Evolutionary conservation across 805 yeast genomes (phyloP).

Genomic region (Suhomyces prunicola): DNA sequence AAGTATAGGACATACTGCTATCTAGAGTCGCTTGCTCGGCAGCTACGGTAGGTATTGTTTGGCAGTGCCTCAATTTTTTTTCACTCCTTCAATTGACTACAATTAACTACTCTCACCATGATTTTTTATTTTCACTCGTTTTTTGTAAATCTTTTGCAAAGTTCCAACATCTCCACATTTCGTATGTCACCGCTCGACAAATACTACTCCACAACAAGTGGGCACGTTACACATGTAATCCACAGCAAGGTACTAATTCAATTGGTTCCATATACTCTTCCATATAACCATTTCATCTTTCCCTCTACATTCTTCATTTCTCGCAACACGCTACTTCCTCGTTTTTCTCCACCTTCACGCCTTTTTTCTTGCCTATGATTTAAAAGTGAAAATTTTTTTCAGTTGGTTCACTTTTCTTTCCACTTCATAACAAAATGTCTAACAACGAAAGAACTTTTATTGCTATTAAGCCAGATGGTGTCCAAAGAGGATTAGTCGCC

Average conservation of each 20-base stretch:
- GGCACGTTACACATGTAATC: not conserved
- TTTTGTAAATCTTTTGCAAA: not conserved
- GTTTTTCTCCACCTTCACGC: not conserved
- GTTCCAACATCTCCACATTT: not conserved
- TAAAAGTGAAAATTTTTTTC: conserved; percentile 3
- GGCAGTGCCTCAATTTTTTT: not conserved
- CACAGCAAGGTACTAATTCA: not conserved
- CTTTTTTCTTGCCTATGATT: not conserved
- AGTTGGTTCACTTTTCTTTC: not conserved
- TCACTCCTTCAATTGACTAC: not conserved
- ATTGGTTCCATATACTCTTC: not conserved
- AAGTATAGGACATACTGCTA: not conserved
- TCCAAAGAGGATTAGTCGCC: conserved; percentile 96
- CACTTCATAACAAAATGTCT: conserved; percentile 38
- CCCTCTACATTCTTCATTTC: not conserved
- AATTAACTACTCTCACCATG: not conserved
- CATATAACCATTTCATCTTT: too few relatives aligned
- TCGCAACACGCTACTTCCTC: not conserved
- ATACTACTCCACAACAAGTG: not conserved
- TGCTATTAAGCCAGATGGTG: conserved; percentile 99
- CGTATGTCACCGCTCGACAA: not conserved
- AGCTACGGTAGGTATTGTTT: not conserved
- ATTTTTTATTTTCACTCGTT: not conserved
- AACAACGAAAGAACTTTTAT: conserved; percentile 80
- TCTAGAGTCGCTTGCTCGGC: too few relatives aligned